Conservation (phyloP, 106 monocot genomes). For the Hemerocallis citrina region DNA sequence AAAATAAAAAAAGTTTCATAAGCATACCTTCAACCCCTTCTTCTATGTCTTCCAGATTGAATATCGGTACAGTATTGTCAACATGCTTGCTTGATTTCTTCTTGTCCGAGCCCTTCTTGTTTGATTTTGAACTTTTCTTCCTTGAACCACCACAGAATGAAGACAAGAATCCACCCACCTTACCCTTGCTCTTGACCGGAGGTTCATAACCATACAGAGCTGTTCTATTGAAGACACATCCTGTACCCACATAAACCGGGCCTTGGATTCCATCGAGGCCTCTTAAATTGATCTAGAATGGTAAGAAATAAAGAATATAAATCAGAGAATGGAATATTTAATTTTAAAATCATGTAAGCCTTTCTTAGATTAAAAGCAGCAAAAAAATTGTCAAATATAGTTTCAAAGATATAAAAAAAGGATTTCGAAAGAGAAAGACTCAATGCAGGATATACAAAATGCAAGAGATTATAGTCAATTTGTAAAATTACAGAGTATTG, state of each 20-base stretch:
- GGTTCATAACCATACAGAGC: constrained; percentile 29
- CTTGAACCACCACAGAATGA: constrained; percentile 61
- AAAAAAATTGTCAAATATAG: not conserved
- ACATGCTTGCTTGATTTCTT: constrained; percentile 64
- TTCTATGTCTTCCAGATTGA: constrained; percentile 89
- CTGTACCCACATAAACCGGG: constrained; percentile 91
- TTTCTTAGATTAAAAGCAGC: not conserved
- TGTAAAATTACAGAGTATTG: not conserved
- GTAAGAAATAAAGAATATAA: not conserved
- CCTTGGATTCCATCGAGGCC: constrained; percentile 93
- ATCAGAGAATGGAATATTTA: not conserved
- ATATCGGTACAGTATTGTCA: constrained; percentile 72
- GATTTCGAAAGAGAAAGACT: not conserved
- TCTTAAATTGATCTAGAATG: constrained; percentile 70
- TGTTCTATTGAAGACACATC: constrained; percentile 62
- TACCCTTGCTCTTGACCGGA: constrained; percentile 15
- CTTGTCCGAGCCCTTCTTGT: constrained; percentile 56
- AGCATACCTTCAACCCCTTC: constrained; percentile 86
- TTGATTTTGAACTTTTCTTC: constrained; percentile 58
- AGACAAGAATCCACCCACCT: constrained; percentile 25
- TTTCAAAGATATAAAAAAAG: not conserved
- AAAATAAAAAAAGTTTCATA: not conserved
- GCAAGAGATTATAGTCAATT: too few species aligned
- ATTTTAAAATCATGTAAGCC: not conserved
- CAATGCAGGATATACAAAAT: not conserved